These are phyloP conservation scores for Pachysolen tannophilus DNA, from an alignment of 805 yeast species.

Conservation along the genomic window DNA sequence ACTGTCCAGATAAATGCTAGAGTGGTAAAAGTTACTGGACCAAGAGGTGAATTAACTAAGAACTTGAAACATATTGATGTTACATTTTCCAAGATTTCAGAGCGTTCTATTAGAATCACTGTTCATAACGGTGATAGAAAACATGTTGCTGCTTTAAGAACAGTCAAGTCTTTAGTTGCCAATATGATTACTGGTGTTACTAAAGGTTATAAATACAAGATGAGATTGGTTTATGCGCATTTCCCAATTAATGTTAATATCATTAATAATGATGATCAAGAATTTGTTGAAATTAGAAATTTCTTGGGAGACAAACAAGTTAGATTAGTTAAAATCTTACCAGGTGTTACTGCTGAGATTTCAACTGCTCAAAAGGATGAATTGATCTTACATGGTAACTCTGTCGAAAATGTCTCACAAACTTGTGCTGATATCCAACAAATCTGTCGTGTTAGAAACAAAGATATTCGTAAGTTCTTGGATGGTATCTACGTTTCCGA, in stretches of 20 bases:
- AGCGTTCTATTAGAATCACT: conserved; percentile 64
- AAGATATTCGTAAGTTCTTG: conserved; percentile 97
- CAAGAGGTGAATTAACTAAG: conserved; percentile 84
- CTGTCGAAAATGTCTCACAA: conserved; percentile 86
- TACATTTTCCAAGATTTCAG: conserved; percentile 64
- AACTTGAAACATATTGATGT: conserved; percentile 83
- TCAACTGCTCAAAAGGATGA: conserved; percentile 81
- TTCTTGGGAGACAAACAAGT: conserved; percentile 94
- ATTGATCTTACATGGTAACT: conserved; percentile 78
- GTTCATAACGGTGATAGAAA: conserved; percentile 95
- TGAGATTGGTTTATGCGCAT: conserved; percentile 97
- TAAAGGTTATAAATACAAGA: conserved; percentile 92
- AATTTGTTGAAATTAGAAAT: conserved; percentile 84
- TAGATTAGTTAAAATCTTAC: conserved; percentile 69
- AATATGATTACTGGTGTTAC: conserved; percentile 93
- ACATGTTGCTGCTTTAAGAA: conserved; percentile 94
- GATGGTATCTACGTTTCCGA: conserved; percentile 96
- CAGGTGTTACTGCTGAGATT: conserved; percentile 74
- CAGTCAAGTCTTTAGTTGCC: conserved; percentile 80
- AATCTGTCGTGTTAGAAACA: conserved; percentile 89
- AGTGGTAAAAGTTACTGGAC: conserved; percentile 75
- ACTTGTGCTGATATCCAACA: conserved; percentile 92
- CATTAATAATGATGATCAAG: conserved; percentile 59
- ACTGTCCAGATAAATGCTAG: conserved; percentile 80
- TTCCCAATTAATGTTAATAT: conserved; percentile 94